Conservation (phyloP, 441 rosid species). For the Gossypium aridum region DNA sequence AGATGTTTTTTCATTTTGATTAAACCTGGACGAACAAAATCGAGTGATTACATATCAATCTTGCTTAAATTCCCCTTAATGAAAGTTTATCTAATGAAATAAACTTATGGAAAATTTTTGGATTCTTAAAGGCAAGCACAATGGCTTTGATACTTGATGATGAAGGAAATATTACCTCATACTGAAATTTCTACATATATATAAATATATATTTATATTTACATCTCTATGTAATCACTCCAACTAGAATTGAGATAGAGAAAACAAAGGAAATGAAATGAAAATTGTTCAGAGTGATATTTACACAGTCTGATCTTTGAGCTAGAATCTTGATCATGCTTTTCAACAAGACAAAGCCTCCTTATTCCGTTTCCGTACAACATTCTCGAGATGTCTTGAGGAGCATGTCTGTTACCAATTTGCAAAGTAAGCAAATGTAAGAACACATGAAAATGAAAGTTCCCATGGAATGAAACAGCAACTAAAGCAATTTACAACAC, state of each 20-base stretch:
- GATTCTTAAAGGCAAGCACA: too few relatives aligned
- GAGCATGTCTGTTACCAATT: neutral
- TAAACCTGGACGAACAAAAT: too few relatives aligned
- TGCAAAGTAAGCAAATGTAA: neutral
- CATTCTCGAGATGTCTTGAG: neutral
- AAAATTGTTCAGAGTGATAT: slow-evolving; percentile 12
- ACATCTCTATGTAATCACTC: neutral
- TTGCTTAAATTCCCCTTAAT: too few relatives aligned
- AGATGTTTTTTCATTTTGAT: too few relatives aligned
- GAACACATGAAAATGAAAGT: neutral
- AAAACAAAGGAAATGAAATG: neutral
- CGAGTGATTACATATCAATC: too few relatives aligned
- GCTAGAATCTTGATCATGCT: slow-evolving; percentile 10
- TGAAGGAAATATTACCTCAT: neutral
- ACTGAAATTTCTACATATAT: neutral
- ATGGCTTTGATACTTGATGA: neutral
- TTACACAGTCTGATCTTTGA: slow-evolving; percentile 14
- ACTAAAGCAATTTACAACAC: neutral
- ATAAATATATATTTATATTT: neutral
- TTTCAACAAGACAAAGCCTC: slow-evolving; percentile 10
- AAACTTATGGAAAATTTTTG: too few relatives aligned
- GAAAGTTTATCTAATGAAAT: too few relatives aligned
- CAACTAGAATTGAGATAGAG: neutral
- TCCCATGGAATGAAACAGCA: neutral
- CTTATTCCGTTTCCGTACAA: neutral